Evolutionary conservation across 352 stramenopile species (phyloP).

Genomic region (Blastocystis sp.): DNA sequence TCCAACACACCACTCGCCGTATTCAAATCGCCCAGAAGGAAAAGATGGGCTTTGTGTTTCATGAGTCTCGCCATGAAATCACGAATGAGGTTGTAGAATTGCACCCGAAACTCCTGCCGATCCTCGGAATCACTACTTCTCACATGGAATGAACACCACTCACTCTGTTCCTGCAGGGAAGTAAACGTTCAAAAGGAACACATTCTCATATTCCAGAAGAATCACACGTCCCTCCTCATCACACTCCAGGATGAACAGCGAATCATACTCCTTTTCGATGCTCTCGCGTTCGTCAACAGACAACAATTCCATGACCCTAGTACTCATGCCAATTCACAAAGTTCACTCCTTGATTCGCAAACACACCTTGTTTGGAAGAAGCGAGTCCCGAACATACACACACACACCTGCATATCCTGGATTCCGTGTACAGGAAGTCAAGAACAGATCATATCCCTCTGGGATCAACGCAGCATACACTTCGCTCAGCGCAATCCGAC

Average conservation of each 20-base stretch:
- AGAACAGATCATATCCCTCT: neutral
- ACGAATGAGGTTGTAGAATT: neutral
- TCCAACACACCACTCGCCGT: neutral
- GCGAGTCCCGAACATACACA: neutral
- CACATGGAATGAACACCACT: neutral
- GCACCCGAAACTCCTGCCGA: neutral
- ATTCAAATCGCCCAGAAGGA: constrained; percentile 1
- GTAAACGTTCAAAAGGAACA: neutral
- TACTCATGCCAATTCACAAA: neutral
- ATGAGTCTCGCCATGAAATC: neutral
- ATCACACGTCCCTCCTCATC: constrained; percentile 7
- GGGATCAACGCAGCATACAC: neutral
- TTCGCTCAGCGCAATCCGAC: neutral
- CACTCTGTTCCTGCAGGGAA: constrained; percentile 2
- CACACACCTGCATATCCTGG: neutral
- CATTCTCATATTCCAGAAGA: neutral
- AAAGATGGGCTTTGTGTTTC: neutral
- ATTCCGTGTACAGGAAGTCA: neutral
- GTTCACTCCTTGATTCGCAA: neutral
- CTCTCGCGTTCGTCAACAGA: neutral
- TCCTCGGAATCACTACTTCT: neutral
- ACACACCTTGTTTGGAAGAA: neutral
- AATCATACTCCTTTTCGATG: neutral
- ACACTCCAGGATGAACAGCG: neutral
- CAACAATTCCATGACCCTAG: neutral